These are phyloP conservation scores for Colletotrichum karsti DNA, from an alignment of 2,329 filamentous ascomycete species.

Conservation along the genomic window DNA sequence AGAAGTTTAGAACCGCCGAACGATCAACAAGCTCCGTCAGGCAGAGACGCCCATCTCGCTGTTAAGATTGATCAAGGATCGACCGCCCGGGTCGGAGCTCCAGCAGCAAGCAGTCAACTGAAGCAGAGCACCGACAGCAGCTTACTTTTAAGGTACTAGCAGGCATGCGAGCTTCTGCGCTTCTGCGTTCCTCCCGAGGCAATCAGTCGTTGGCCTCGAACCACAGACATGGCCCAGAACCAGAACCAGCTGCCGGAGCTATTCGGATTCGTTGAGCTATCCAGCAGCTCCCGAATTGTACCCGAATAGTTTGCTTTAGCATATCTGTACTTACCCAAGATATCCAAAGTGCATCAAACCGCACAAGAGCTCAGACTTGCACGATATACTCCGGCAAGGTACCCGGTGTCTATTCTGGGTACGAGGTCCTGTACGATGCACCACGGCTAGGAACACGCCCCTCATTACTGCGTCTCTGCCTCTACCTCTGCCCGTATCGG, in stretches of 20 bases:
- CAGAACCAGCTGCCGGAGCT: background rate
- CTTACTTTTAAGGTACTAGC: background rate
- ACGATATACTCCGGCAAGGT: background rate
- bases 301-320: background rate
- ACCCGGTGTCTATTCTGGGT: slow-evolving; percentile 23
- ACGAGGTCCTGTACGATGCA: background rate
- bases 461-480: background rate
- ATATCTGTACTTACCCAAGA: background rate
- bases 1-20: slow-evolving; percentile 16
- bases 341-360: background rate
- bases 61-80: slow-evolving; percentile 24
- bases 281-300: background rate
- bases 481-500: background rate
- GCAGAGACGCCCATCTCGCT: slow-evolving; percentile 3
- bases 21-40: slow-evolving; percentile 11
- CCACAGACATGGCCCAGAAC: slow-evolving; percentile 23
- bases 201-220: slow-evolving; percentile 13
- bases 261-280: background rate
- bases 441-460: slow-evolving; percentile 10
- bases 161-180: background rate
- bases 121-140: slow-evolving; percentile 16
- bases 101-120: slow-evolving; percentile 12
- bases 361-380: background rate
- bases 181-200: slow-evolving; percentile 6
- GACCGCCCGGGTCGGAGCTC: slow-evolving; percentile 14